Evolutionary conservation across 2,329 filamentous ascomycete genomes (phyloP).

Genomic region (Aspergillus spinulosporus): DNA sequence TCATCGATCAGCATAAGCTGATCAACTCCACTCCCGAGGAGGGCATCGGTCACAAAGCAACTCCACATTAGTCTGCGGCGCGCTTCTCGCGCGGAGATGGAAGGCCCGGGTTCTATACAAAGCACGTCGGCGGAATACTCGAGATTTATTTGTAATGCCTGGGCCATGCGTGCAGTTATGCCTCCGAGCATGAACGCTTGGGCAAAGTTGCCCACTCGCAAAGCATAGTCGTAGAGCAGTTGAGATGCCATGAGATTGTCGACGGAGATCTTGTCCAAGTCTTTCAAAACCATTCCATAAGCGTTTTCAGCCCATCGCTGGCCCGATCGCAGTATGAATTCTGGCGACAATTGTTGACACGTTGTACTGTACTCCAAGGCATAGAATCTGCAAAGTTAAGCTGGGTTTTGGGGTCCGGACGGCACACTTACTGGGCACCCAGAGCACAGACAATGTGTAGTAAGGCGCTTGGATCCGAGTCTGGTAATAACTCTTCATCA

Average conservation of each 20-base stretch:
- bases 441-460: constrained; percentile 8
- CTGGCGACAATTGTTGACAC: background rate
- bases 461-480: background rate
- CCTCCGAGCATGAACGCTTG: constrained; percentile 16
- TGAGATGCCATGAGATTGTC: constrained; percentile 13
- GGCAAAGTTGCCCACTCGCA: constrained; percentile 10
- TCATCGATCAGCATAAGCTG: constrained; percentile 14
- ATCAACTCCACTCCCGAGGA: constrained; percentile 15
- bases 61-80: constrained; percentile 15
- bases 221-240: constrained; percentile 9
- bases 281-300: constrained; percentile 1
- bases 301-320: constrained; percentile 3
- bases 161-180: constrained; percentile 11
- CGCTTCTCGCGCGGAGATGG: constrained; percentile 6
- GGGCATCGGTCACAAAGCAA: constrained; percentile 12
- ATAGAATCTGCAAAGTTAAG: constrained; percentile 9
- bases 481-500: constrained; percentile 3
- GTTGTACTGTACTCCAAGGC: constrained; percentile 4
- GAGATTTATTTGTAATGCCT: constrained; percentile 13
- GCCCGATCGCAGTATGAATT: constrained; percentile 7
- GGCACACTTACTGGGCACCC: constrained; percentile 10
- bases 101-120: constrained; percentile 6
- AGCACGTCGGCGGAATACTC: constrained; percentile 14
- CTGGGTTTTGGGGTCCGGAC: background rate
- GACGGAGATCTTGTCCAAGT: constrained; percentile 13